These are phyloP conservation scores for Calvatia gigantea DNA, from an alignment of 768 basidiomycete genomes.

Conservation along the genomic window DNA sequence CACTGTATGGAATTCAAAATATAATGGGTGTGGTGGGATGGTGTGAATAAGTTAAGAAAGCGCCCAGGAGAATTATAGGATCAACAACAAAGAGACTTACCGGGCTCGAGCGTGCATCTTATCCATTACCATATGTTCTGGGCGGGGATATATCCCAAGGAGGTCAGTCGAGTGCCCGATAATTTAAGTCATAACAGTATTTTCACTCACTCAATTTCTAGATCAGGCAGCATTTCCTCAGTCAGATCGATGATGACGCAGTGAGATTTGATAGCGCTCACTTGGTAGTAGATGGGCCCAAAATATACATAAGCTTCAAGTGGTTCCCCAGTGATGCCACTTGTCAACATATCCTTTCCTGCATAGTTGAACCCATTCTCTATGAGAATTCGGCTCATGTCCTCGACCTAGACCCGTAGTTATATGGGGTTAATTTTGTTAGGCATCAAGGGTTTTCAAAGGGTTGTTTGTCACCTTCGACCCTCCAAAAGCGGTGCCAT, in stretches of 20 bases:
- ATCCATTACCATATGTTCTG: conserved; percentile 99
- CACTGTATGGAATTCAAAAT: conserved; percentile 42
- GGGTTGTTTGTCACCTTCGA: conserved; percentile 66
- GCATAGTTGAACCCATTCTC: conserved; percentile 96
- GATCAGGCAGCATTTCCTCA: conserved; percentile 13
- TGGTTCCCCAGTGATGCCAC: conserved; percentile 96
- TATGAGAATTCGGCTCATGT: conserved; percentile 95
- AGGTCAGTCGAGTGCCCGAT: background rate
- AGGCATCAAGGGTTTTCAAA: conserved; percentile 4
- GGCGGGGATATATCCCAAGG: conserved; percentile 8
- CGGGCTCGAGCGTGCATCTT: conserved; percentile 99
- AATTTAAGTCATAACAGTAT: background rate
- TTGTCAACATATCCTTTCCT: conserved; percentile 99
- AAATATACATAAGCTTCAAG: conserved; percentile 98
- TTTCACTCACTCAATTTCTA: conserved; percentile 87
- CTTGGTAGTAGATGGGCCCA: conserved; percentile 98
- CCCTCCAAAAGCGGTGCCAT: conserved; percentile 96
- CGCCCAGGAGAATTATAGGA: background rate
- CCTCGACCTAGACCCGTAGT: conserved; percentile 64
- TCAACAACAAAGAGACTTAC: conserved; percentile 34
- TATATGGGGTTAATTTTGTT: conserved; percentile 9
- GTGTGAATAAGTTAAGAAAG: conserved; percentile 1
- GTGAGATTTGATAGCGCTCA: conserved; percentile 26
- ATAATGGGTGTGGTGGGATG: background rate
- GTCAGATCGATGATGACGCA: conserved; percentile 1